Conservation (phyloP, 1,284 basidiomycete genomes). For the Rhodotorula sp. region DNA sequence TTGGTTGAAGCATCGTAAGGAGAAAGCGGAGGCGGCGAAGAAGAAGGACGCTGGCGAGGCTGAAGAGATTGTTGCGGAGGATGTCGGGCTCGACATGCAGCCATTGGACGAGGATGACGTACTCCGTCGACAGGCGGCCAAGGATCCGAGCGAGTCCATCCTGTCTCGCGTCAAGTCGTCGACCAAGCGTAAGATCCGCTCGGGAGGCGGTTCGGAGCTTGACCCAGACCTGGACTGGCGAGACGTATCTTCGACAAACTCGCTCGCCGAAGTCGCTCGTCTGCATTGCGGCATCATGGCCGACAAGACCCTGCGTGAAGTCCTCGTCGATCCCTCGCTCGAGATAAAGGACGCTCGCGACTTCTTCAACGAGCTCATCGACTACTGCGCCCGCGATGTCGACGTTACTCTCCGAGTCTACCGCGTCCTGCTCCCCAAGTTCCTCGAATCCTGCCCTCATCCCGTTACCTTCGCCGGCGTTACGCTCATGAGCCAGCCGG, state of each 20-base stretch:
- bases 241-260: constrained; percentile 87
- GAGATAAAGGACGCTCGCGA: constrained; percentile 65
- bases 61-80: constrained; percentile 50
- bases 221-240: constrained; percentile 68
- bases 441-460: constrained; percentile 79
- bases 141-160: constrained; percentile 1
- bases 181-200: not conserved
- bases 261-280: constrained; percentile 84
- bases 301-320: constrained; percentile 75
- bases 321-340: constrained; percentile 63
- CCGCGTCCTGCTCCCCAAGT: constrained; percentile 74
- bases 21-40: constrained; percentile 43
- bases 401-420: constrained; percentile 80
- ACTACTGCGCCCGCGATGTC: constrained; percentile 86
- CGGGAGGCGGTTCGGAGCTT: not conserved
- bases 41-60: not conserved
- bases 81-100: not conserved
- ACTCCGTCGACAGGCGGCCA: constrained; percentile 23
- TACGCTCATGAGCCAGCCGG: constrained; percentile 85
- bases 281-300: constrained; percentile 81
- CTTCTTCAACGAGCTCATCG: constrained; percentile 72
- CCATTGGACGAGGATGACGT: not conserved
- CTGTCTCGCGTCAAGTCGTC: not conserved
- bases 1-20: constrained; percentile 71
- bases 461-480: constrained; percentile 92